Base-by-base conservation (phyloP, 2,329 filamentous ascomycete species). In the Colletotrichum sojae region DNA sequence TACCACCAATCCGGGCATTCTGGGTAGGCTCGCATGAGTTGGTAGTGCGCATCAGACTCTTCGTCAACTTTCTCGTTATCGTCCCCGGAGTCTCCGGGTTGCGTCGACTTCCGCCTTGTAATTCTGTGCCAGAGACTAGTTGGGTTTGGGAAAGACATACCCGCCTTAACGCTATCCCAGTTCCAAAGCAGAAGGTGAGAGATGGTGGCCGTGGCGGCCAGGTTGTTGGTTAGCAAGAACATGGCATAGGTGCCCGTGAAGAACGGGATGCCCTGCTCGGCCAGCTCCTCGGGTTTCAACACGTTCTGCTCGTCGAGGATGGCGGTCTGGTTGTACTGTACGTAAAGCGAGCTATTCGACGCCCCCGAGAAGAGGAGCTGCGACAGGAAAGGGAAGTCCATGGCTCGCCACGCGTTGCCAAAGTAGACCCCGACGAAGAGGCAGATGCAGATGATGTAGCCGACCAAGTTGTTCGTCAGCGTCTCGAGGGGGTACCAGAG, bases 121-220 rank as follows among this genome's bases (percentile, higher is more conserved):
- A 43, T 3, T 2, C 1, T 12, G 16, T 25, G 25, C 53, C n/a
- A 22, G 5, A 55, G 53, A 4, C 16, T 15, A 13, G 36, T 13
- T 6, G 16, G 10, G 18, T 36, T 18, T 9, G 36, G 27, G 4
- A 56, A 40, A 5, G 36, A 56, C 27, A 56, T 13, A 9, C 53
- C 53, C 5, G 53, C 53, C 8, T 55, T 73, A 20, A 76, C 9
- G 20, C 75, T 75, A 2, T 40, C 36, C 2, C 71, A 74, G 62
- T 78, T 74, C 74, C 74, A 27, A 2, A 39, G 60, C 48, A 71
- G 48, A 39, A 74, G 58, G 45, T 74, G 73, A 5, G 67, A 76
- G 15, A 87, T 74, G 1, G 81, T 80, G 3, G 85, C 83, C 1
- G 84, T 84, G 31, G 84, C 75, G 5, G 79, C 82, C 70, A 84